phyloP scores from a whole-genome alignment of 1,139 yeast species.

The Saccharomyces hybrid region DNA sequence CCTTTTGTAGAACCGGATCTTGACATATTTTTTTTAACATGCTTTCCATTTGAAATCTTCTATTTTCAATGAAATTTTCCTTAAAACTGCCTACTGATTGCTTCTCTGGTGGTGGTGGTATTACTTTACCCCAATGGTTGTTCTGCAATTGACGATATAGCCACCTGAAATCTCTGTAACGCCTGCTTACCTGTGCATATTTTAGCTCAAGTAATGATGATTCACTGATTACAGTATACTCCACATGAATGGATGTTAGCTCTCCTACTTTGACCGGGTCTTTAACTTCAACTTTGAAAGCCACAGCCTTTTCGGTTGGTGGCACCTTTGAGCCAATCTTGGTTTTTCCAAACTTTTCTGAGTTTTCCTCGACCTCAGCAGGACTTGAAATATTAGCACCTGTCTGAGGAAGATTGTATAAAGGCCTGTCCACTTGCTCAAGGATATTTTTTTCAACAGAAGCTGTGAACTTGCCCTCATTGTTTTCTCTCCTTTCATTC shows the following conservation, averaged over 20 bases:
- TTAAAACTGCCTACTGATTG: slow-evolving; percentile 87
- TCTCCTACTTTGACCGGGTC: slow-evolving; percentile 94
- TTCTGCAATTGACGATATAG: slow-evolving; percentile 78
- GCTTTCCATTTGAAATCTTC: slow-evolving; percentile 78
- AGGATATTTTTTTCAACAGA: slow-evolving; percentile 11
- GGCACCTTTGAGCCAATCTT: background rate
- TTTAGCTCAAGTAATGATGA: slow-evolving; percentile 24
- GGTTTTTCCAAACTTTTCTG: background rate
- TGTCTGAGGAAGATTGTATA: slow-evolving; percentile 18
- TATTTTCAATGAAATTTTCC: slow-evolving; percentile 77
- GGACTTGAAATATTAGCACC: slow-evolving; percentile 3
- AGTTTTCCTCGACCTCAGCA: background rate
- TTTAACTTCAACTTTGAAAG: slow-evolving; percentile 65
- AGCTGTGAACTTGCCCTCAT: background rate
- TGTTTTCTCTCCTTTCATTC: background rate
- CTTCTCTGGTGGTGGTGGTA: slow-evolving; percentile 96
- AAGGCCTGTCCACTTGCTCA: slow-evolving; percentile 23
- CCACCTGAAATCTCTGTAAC: slow-evolving; percentile 83
- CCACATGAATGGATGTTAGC: slow-evolving; percentile 79
- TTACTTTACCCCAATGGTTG: slow-evolving; percentile 81
- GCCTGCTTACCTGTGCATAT: slow-evolving; percentile 48
- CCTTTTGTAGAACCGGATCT: slow-evolving; percentile 52
- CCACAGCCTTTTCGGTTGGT: slow-evolving; percentile 9
- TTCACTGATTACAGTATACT: slow-evolving; percentile 65
- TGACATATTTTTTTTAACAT: slow-evolving; percentile 69